Percentiles rank a stretch among this genome's conserved stretches.
phyloP scores from a whole-genome alignment of 176 grass and related monocot genomes.

The Oryza punctata region DNA sequence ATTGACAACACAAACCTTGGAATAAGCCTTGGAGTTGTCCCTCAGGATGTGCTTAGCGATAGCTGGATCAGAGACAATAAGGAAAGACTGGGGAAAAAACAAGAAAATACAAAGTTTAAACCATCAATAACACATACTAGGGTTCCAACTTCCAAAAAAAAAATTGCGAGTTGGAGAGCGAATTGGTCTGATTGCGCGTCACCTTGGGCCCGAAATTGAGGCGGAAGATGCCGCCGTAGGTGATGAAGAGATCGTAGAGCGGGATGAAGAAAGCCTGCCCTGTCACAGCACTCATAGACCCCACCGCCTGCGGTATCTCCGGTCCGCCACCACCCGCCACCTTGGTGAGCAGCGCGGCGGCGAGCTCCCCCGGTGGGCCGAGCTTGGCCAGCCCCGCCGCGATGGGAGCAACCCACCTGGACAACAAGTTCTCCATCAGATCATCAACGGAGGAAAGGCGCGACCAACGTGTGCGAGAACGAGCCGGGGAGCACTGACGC shows the following conservation, averaged over 20 bases:
- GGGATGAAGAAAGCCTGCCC: slow-evolving; percentile 88
- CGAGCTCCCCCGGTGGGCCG: slow-evolving; percentile 50
- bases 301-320: slow-evolving; percentile 75
- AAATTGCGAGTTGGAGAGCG: background rate
- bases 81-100: slow-evolving; percentile 65
- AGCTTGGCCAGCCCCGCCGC: slow-evolving; percentile 49
- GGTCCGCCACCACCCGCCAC: slow-evolving; percentile 35
- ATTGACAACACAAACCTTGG: slow-evolving; percentile 61
- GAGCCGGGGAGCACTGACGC: slow-evolving; percentile 32
- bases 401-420: slow-evolving; percentile 63
- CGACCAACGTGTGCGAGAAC: no score
- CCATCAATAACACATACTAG: background rate
- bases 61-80: slow-evolving; percentile 89
- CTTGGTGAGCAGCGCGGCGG: slow-evolving; percentile 57
- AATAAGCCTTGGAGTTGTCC: slow-evolving; percentile 88
- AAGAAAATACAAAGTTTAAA: background rate
- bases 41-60: slow-evolving; percentile 90
- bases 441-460: background rate
- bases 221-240: slow-evolving; percentile 94
- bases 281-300: slow-evolving; percentile 54
- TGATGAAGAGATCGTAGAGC: slow-evolving; percentile 86
- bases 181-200: background rate
- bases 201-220: slow-evolving; percentile 97
- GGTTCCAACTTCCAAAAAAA: background rate
- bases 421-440: background rate